These are phyloP conservation scores for Aspergillus tanneri DNA, from an alignment of 2,329 filamentous ascomycete species.

Conservation along the genomic window DNA sequence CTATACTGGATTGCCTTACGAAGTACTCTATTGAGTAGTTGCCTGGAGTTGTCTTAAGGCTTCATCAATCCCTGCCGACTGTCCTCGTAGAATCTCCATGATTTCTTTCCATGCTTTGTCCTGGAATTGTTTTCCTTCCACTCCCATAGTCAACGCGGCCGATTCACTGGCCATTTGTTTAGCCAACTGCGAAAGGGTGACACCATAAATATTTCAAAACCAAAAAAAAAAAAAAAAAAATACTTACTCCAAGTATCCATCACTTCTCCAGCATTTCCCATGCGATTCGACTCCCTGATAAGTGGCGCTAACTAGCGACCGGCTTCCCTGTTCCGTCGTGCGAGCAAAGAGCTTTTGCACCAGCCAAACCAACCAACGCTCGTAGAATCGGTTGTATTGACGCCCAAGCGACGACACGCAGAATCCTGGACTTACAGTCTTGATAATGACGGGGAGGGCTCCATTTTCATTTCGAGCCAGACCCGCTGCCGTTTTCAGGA, in stretches of 20 bases:
- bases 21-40: background rate
- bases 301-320: constrained; percentile 45
- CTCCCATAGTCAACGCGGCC: constrained; percentile 31
- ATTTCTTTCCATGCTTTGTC: constrained; percentile 45
- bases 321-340: constrained; percentile 45
- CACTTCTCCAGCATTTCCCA: constrained; percentile 47
- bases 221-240: background rate
- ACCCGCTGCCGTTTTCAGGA: constrained; percentile 39
- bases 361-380: constrained; percentile 35
- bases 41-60: background rate
- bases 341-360: constrained; percentile 43
- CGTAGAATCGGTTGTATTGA: constrained; percentile 39
- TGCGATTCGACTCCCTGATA: constrained; percentile 44
- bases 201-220: background rate
- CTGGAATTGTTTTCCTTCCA: constrained; percentile 37
- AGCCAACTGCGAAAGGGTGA: background rate
- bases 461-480: constrained; percentile 33
- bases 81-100: constrained; percentile 30
- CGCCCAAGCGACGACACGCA: constrained; percentile 45
- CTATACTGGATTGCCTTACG: background rate
- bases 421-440: constrained; percentile 47
- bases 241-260: constrained; percentile 39
- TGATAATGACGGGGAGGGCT: constrained; percentile 43
- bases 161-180: constrained; percentile 35
- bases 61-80: constrained; percentile 23